A percentile compares a stretch with the other conserved stretches of the same genome.
phyloP scores from a whole-genome alignment of 805 yeast species.

The Yamadazyma kitorensis region DNA sequence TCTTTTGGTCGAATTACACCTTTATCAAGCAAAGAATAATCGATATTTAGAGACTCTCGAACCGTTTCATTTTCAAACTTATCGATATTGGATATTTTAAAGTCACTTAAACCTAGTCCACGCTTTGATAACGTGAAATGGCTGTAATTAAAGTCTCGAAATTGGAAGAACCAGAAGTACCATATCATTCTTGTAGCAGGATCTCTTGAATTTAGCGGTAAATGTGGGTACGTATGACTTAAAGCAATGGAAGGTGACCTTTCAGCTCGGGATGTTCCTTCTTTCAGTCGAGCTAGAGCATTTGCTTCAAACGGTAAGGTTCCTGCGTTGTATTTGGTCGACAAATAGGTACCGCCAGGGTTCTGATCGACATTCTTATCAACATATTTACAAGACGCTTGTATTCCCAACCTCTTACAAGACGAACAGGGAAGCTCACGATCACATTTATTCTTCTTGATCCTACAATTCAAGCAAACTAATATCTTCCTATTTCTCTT shows the following conservation, averaged over 20 bases:
- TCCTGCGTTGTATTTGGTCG: neutral
- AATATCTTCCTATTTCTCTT: conserved; percentile 17
- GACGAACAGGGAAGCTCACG: conserved; percentile 16
- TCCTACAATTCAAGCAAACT: conserved; percentile 16
- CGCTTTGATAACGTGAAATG: conserved; percentile 6
- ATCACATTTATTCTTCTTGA: conserved; percentile 18
- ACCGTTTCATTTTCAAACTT: conserved; percentile 3
- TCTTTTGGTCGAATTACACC: conserved; percentile 5
- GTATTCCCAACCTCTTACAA: conserved; percentile 11
- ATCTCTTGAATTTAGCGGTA: conserved; percentile 9
- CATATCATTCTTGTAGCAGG: conserved; percentile 8
- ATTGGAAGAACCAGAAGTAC: conserved; percentile 9
- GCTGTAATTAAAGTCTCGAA: conserved; percentile 4
- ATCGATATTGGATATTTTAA: conserved; percentile 1
- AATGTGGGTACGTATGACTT: conserved; percentile 4
- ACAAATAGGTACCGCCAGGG: neutral
- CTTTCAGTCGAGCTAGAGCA: neutral
- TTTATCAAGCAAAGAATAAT: conserved; percentile 1
- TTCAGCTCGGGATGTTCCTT: too few species aligned
- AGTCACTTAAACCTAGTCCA: conserved; percentile 4
- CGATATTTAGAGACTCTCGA: neutral
- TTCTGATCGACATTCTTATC: neutral
- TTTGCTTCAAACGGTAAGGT: neutral
- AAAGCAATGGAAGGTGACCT: neutral
- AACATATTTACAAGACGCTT: conserved; percentile 7